Evolutionary conservation across 2,329 filamentous ascomycete genomes (phyloP).

Genomic region (Monosporascus ibericus): DNA sequence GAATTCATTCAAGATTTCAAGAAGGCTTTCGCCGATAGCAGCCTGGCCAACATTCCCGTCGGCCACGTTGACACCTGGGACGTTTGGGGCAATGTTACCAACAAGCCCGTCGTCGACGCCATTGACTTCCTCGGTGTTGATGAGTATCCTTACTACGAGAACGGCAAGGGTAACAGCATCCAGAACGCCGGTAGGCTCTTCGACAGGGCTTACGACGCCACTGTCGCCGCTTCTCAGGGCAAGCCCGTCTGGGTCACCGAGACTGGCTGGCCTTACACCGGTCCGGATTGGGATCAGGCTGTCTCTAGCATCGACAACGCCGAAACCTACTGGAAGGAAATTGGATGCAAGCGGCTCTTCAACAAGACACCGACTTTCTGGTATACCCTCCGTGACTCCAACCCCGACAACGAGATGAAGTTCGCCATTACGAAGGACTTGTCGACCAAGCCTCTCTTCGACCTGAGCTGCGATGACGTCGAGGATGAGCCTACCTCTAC

Average conservation of each 20-base stretch:
- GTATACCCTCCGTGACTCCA: constrained; percentile 30
- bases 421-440: constrained; percentile 15
- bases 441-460: constrained; percentile 13
- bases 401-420: constrained; percentile 21
- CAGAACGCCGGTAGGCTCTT: constrained; percentile 36
- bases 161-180: constrained; percentile 33
- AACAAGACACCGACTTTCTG: constrained; percentile 28
- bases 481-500: constrained; percentile 8
- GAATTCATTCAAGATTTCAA: constrained; percentile 52
- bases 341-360: constrained; percentile 23
- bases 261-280: constrained; percentile 51
- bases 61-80: constrained; percentile 54
- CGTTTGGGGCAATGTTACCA: constrained; percentile 42
- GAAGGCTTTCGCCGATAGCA: constrained; percentile 35
- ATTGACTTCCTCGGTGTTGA: constrained; percentile 49
- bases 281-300: constrained; percentile 36
- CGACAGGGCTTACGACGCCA: constrained; percentile 32
- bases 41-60: constrained; percentile 31
- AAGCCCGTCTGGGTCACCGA: constrained; percentile 45
- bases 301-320: constrained; percentile 43
- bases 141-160: constrained; percentile 49
- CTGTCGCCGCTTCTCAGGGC: constrained; percentile 31
- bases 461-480: constrained; percentile 11
- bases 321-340: constrained; percentile 26
- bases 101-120: constrained; percentile 42